Percentiles rank a stretch among this genome's conserved stretches.
These are phyloP conservation scores for Plenodomus biglobosus DNA, from an alignment of 2,329 filamentous ascomycete species.

Conservation along the genomic window DNA sequence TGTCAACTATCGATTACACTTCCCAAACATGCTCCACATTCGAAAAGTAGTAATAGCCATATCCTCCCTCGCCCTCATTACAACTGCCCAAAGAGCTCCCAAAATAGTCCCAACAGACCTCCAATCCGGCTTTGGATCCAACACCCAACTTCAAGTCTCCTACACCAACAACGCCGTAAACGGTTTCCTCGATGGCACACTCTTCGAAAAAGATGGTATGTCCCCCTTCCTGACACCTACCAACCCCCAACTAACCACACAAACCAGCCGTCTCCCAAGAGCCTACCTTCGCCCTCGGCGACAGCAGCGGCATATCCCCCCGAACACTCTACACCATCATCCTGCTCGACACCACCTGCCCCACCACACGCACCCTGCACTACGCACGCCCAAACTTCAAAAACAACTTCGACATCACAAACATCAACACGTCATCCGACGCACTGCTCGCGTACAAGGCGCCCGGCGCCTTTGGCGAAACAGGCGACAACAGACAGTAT, in stretches of 20 bases:
- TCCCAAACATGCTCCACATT: not conserved
- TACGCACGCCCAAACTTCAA: constrained; percentile 38
- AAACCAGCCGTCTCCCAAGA: constrained; percentile 28
- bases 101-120: constrained; percentile 21
- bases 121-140: constrained; percentile 19
- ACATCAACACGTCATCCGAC: constrained; percentile 22
- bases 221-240: not conserved
- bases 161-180: constrained; percentile 28
- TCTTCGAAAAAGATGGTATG: constrained; percentile 30
- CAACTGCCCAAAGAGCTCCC: constrained; percentile 11
- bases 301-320: constrained; percentile 34
- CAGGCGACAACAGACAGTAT: constrained; percentile 36
- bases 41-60: not conserved
- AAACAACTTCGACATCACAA: constrained; percentile 28
- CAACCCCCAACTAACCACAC: not conserved
- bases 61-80: constrained; percentile 2
- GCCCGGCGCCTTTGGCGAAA: constrained; percentile 36
- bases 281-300: constrained; percentile 40
- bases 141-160: constrained; percentile 32
- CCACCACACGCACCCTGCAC: constrained; percentile 32
- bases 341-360: constrained; percentile 39
- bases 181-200: constrained; percentile 33
- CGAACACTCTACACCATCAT: constrained; percentile 32
- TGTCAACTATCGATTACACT: no score
- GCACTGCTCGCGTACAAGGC: constrained; percentile 32